phyloP scores from a whole-genome alignment of 2,329 filamentous ascomycete species.

The Fusarium sp. region DNA sequence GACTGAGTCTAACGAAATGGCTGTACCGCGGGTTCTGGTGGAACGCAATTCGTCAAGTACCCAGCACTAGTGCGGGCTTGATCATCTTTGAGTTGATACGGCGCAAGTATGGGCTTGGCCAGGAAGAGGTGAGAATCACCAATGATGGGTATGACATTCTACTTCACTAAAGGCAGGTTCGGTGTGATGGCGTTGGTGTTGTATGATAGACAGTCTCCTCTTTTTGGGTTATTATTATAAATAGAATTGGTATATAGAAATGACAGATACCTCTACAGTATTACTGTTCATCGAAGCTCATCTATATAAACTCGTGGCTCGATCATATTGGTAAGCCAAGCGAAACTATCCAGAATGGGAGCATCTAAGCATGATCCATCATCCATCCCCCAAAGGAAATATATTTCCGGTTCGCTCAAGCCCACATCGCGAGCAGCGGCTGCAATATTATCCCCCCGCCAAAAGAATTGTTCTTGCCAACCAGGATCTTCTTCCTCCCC shows the following conservation, averaged over 20 bases:
- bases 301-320: neutral
- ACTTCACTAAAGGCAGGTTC: slow-evolving; percentile 54
- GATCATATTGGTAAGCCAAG: too few relatives aligned
- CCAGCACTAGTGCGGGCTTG: slow-evolving; percentile 80
- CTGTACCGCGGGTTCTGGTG: slow-evolving; percentile 79
- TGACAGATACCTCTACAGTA: neutral
- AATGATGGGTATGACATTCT: slow-evolving; percentile 80
- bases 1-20: slow-evolving; percentile 70
- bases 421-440: neutral
- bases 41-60: slow-evolving; percentile 79
- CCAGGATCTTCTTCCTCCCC: neutral
- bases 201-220: slow-evolving; percentile 36
- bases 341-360: neutral
- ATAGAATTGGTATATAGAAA: slow-evolving; percentile 15
- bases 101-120: slow-evolving; percentile 75
- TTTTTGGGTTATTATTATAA: slow-evolving; percentile 12
- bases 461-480: neutral
- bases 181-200: slow-evolving; percentile 27
- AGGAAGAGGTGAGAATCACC: slow-evolving; percentile 72
- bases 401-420: neutral
- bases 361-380: neutral
- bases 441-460: too few relatives aligned
- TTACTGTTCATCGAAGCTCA: neutral
- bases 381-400: neutral
- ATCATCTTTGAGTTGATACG: slow-evolving; percentile 84